Evolutionary conservation across 2,329 filamentous ascomycete species (phyloP), one percentile per base, ranked within the genome.

Genomic region (Pezicula carpinea): DNA sequence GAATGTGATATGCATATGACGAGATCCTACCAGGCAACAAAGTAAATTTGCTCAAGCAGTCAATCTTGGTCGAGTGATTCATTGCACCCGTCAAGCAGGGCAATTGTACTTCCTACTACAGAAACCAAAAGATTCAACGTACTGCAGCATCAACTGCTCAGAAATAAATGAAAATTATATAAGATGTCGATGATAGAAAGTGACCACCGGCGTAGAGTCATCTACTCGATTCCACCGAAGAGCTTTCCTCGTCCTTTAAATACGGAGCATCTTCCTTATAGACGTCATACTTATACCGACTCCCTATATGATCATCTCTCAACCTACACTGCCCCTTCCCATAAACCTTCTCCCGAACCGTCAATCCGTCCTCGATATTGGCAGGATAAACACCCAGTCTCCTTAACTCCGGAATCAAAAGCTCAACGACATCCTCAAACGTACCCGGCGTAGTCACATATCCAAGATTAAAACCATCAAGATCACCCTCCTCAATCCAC

Each of bases 381-480:
- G 54, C 51, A 0, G 60, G 56, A 34, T 69, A 82, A 11, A 82
- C 59, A 0, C 81, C 80, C 8, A 83, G 69, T n/a, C 67, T 67
- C 14, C 71, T 73, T 13, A 88, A 68, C 53, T 87, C 84, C 0
- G 83, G 84, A 1, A 87, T 63, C 3, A 87, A 63, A 0, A 85
- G 67, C 18, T 86, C 80, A 19, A 80, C 75, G 6, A 87, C 79
- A 53, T 87, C 83, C 51, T 81, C 76, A 66, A 87, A 87, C 0
- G 80, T 80, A 41, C 79, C 75, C 0, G 83, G 83, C 55, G 82
- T 83, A 13, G 85, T 66, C 0, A 80, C 78, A 52, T 87, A 86
- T 1, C 79, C 79, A 61, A 89, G 75, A 59, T 89, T 89, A 65
- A 89, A 89, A 0, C 85, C 85, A 59, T 89, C 85, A 1, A 89